These are phyloP conservation scores for Populus tomentosa DNA, from an alignment of 441 rosid species.

Conservation along the genomic window DNA sequence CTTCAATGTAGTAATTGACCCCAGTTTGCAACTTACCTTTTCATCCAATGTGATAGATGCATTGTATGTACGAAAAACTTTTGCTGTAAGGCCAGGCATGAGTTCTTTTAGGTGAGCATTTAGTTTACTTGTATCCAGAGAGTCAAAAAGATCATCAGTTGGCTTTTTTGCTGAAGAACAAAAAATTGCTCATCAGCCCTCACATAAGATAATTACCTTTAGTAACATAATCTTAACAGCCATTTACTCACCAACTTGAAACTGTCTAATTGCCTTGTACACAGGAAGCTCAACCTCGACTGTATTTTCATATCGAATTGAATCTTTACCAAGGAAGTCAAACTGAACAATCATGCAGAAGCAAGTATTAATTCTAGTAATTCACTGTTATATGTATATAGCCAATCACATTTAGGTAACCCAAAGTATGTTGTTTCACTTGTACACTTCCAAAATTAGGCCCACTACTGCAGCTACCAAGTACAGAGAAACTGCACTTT, in stretches of 20 bases:
- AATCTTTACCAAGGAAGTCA: slow-evolving; percentile 99
- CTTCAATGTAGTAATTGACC: background rate
- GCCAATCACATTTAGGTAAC: background rate
- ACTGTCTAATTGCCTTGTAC: slow-evolving; percentile 82
- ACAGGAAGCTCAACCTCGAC: slow-evolving; percentile 94
- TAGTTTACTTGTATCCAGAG: slow-evolving; percentile 83
- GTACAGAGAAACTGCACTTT: background rate
- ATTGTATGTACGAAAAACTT: slow-evolving; percentile 98
- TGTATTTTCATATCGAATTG: slow-evolving; percentile 93
- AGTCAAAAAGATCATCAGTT: slow-evolving; percentile 81
- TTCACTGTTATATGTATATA: background rate
- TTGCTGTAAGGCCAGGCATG: slow-evolving; percentile 99
- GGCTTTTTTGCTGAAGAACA: slow-evolving; percentile 57
- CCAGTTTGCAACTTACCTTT: slow-evolving; percentile 48
- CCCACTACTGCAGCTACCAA: slow-evolving; percentile 3
- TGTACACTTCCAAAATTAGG: background rate
- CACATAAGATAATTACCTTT: background rate
- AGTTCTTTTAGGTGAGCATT: slow-evolving; percentile 95
- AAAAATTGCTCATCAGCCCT: background rate
- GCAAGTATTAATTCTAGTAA: background rate
- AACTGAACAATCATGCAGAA: slow-evolving; percentile 52
- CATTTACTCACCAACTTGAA: slow-evolving; percentile 62
- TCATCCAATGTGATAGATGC: slow-evolving; percentile 94
- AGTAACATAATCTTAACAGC: background rate
- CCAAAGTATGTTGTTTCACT: background rate